Evolutionary conservation across 805 yeast species (phyloP), one percentile per base, ranked within the genome.

Genomic region (Cephaloascus albidus): DNA sequence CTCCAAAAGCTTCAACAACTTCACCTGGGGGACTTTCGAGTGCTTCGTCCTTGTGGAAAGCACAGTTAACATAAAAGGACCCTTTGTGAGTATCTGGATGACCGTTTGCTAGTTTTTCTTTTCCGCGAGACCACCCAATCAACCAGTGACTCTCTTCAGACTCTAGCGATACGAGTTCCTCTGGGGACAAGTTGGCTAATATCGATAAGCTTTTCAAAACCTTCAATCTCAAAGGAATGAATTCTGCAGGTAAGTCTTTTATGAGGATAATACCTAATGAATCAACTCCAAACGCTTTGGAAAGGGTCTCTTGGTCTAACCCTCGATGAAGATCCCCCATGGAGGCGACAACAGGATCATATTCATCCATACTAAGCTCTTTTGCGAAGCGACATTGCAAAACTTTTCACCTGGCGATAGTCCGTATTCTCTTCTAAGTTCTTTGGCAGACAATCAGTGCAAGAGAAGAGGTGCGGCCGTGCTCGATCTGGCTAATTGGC

Each of bases 81-180:
- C 82, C 84, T 48, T 77, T 77, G 38, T 65, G 57, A 20, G 46
- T 49, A 47, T 77, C 82, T 2, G 72, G 72, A 33, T 55, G 43
- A 2, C 74, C 75, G 28, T 56, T 53, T 1, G 61, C 61, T 28
- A 77, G 58, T 27, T 53, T 63, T 46, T 77, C 83, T 38, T 66
- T 70, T 1, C 82, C 82, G 18, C 74, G 52, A 6, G 81, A 75
- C 82, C 82, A 77, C 1, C 82, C 84, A 1, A 72, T 70, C 5
- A 74, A 55, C 72, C 76, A 77, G 44, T 53, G 57, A 0, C 76
- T 66, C 38, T 72, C 76, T 15, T 69, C 70, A 18, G 58, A 59
- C 46, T 75, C 81, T 39, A 76, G 56, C 15, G 45, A 36, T 3
- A 48, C 51, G 28, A 76, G 54, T 8, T 54, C 51, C 2, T 49